Conservation (phyloP, 768 basidiomycete species). For the Floccularia luteovirens region DNA sequence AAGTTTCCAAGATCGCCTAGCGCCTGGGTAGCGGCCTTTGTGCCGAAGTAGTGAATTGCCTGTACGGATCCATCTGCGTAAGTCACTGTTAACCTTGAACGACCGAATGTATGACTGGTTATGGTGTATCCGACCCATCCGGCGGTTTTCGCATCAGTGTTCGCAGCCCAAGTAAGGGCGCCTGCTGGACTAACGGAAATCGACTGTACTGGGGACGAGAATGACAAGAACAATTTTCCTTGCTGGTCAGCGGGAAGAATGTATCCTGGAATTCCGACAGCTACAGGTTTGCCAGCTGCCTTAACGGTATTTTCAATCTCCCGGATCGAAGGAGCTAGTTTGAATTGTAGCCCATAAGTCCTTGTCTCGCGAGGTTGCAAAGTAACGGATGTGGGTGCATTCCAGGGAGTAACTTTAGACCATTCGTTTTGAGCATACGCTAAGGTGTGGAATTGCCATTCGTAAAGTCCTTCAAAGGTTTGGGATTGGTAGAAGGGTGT, state of each 20-base stretch:
- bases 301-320: slow-evolving; percentile 37
- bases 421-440: slow-evolving; percentile 52
- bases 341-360: slow-evolving; percentile 48
- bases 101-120: slow-evolving; percentile 36
- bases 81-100: slow-evolving; percentile 38
- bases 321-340: slow-evolving; percentile 40
- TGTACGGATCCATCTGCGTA: slow-evolving; percentile 45
- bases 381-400: slow-evolving; percentile 38
- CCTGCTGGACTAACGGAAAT: slow-evolving; percentile 37
- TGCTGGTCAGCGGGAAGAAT: slow-evolving; percentile 40
- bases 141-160: slow-evolving; percentile 30
- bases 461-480: slow-evolving; percentile 52
- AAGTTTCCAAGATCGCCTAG: slow-evolving; percentile 46
- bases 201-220: slow-evolving; percentile 29
- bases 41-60: slow-evolving; percentile 45
- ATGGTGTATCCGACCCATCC: slow-evolving; percentile 42
- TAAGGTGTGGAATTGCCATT: slow-evolving; percentile 53
- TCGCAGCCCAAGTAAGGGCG: slow-evolving; percentile 36
- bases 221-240: slow-evolving; percentile 45
- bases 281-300: slow-evolving; percentile 34
- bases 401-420: slow-evolving; percentile 45
- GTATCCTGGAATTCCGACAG: slow-evolving; percentile 45
- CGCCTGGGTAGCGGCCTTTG: slow-evolving; percentile 34
- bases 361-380: slow-evolving; percentile 39
- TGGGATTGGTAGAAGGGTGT: slow-evolving; percentile 48